Evolutionary conservation across 2,329 filamentous ascomycete genomes (phyloP).

Genomic region (Neoscytalidium dimidiatum): DNA sequence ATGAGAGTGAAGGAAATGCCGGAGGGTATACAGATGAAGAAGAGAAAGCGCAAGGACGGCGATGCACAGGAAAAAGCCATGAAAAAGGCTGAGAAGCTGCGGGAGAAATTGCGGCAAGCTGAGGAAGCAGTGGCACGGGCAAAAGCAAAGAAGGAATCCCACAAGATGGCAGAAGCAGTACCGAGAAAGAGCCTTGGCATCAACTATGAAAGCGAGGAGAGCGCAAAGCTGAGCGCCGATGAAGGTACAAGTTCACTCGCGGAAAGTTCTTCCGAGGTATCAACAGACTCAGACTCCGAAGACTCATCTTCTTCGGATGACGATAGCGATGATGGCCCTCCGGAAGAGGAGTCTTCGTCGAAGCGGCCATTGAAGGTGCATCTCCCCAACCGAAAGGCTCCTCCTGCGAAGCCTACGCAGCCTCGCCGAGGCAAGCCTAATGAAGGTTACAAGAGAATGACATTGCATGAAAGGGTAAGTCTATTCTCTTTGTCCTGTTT

Average conservation of each 20-base stretch:
- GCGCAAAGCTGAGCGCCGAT: slow-evolving; percentile 24
- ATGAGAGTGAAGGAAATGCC: not conserved
- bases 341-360: slow-evolving; percentile 39
- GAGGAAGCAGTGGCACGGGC: slow-evolving; percentile 24
- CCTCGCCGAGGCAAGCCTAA: slow-evolving; percentile 13
- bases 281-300: slow-evolving; percentile 23
- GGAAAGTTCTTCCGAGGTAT: slow-evolving; percentile 26
- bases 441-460: slow-evolving; percentile 5
- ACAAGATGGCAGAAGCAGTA: not conserved
- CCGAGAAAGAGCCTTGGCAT: slow-evolving; percentile 30
- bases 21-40: not conserved
- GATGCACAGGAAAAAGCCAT: slow-evolving; percentile 15
- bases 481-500: too few species aligned
- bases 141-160: not conserved
- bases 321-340: slow-evolving; percentile 35
- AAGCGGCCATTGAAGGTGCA: slow-evolving; percentile 15
- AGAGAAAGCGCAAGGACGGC: slow-evolving; percentile 8
- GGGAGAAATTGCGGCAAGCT: slow-evolving; percentile 33
- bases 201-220: slow-evolving; percentile 34
- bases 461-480: slow-evolving; percentile 21
- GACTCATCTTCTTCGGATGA: slow-evolving; percentile 21
- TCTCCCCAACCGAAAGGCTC: slow-evolving; percentile 13
- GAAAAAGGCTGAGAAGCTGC: slow-evolving; percentile 34
- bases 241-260: slow-evolving; percentile 34
- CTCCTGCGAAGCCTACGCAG: slow-evolving; percentile 18